Base-by-base conservation (phyloP, 2,329 filamentous ascomycete species). In the Pseudogymnoascus sp. region DNA sequence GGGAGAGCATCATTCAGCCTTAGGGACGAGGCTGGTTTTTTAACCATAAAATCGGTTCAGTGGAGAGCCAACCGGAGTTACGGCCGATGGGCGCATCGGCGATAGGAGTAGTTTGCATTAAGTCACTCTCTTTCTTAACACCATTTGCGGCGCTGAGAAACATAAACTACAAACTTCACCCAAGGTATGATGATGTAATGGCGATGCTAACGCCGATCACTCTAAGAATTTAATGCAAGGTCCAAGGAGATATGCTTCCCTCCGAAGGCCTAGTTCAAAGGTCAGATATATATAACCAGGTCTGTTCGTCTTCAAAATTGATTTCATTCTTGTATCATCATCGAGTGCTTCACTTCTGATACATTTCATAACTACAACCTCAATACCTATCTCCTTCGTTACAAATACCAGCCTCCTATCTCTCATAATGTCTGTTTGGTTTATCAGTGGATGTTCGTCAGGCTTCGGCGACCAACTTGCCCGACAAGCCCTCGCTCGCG, bases 371-470 rank as follows among this genome's bases (percentile, higher is more conserved):
- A 33, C 9, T 33, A 33, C 26, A 56, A 19, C 10, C 29, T 19
- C 21, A 56, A 33, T 7, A 33, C 5, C 13, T 11, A 19, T 33
- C n/a, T 56, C 9, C 17, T 56, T 19, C 29, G 33, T n/a, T 19
- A 15, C 15, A 56, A 56, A 31, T 11, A 33, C 31, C 31, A 33
- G 31, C 10, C 0, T 11, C n/a, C 10, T 10, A 33, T 31, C 15
- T 53, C 26, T 33, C 13, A 33, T 13, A 31, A 56, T 56, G 46
- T 9, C 46, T 29, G 75, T 80, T 11, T 82, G 79, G 78, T 76
- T 82, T 68, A 79, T 82, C 65, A 82, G 77, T 7, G 80, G 79
- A n/a, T 75, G 76, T 2, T 78, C 77, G 37, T 75, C 72, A 11
- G 80, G 80, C 60, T 75, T 83, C 65, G 80, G 81, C 38, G 73